Base-by-base conservation (phyloP, 768 basidiomycete genomes). In the Dentipellis fragilis region DNA sequence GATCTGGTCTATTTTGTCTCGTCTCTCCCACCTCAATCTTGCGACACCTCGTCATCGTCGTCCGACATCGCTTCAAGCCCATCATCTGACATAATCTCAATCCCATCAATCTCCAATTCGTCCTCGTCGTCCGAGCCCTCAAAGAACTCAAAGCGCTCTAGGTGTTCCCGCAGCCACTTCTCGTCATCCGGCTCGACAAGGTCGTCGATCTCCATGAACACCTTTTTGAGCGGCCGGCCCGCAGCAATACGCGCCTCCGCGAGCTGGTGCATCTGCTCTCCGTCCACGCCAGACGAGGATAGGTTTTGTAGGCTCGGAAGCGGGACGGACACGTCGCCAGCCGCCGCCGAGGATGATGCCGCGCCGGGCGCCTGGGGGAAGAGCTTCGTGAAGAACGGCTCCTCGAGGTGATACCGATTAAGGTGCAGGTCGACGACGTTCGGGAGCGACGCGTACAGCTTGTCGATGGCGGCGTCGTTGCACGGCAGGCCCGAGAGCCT, bases 81-180 rank as follows among this genome's bases (percentile, higher is more conserved):
- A 6, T 29, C 29, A 29, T 29, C 29, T 6, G 29, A 29, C 29
- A 29, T 29, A 6, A 29, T 29, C 29, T 45, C 42, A 45, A 45
- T 45, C 42, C 19, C 42, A 9, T 16, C 42, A 17, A 45, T 45
- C 14, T 45, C 42, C 42, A 45, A 8, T n/a, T 66, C 68, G 51
- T 80, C 83, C 34, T 74, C 73, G 48, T 74, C 73, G 47, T 61
- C 67, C 84, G 87, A 40, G 63, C 62, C 60, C 64, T 63, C 56
- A 62, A 66, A 61, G 49, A 57, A 89, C 21, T 82, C 85, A 2
- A 81, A 85, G 65, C 93, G 89, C 22, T 84, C 81, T 21, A 80
- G 79, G 63, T 86, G 85, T 57, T 85, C 79, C 64, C 11, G 73
- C 76, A 29, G 76, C 74, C 17, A 79, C 73, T 61, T 93, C 58